Evolutionary conservation across 2,329 filamentous ascomycete genomes (phyloP), one percentile per base, ranked within the genome.

Genomic region (Cordyceps fumosorosea): DNA sequence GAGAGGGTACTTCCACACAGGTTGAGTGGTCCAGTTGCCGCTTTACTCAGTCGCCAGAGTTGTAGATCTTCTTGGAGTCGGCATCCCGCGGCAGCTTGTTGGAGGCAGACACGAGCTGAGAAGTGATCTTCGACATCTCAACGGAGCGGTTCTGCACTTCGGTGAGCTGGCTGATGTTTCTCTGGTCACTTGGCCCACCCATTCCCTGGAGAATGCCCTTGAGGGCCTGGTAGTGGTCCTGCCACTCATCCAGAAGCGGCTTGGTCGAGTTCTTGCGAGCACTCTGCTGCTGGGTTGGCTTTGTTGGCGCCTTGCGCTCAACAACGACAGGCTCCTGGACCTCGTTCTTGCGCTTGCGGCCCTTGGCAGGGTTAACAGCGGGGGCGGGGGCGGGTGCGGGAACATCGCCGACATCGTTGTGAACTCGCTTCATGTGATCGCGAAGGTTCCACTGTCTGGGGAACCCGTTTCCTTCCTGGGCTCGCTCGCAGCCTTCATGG

Each of bases 401-500:
- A 50, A 79, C 78, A 64, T 80, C 61, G 20, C 55, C 56, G 24
- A 44, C 79, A 70, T 85, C 84, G 67, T 87, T 87, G 78, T 98
- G 93, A 8, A 97, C 93, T 65, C 93, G 89, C 78, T 91, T 91
- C 93, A 97, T 97, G 81, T 98, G 93, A 77, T 98, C 93, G 75
- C 89, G 88, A 60, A 96, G 84, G 77, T 98, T 98, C 91, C 95
- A 98, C 70, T 93, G 89, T 69, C 93, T 88, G 44, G 93, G 93
- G 72, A 98, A 98, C 69, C 93, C 93, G 73, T 93, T 91, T 69
- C 91, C 92, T 26, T 84, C 80, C 40, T 89, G 80, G 63, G 91
- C 87, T 66, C 93, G 89, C 71, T 97, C 92, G 71, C 93, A 98
- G 65, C 90, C 91, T 32, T 89, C 82, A 75, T 93, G 95, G 64